Evolutionary conservation across 2,329 filamentous ascomycete species (phyloP), one percentile per base, ranked within the genome.

Genomic region (Pyricularia grisea): DNA sequence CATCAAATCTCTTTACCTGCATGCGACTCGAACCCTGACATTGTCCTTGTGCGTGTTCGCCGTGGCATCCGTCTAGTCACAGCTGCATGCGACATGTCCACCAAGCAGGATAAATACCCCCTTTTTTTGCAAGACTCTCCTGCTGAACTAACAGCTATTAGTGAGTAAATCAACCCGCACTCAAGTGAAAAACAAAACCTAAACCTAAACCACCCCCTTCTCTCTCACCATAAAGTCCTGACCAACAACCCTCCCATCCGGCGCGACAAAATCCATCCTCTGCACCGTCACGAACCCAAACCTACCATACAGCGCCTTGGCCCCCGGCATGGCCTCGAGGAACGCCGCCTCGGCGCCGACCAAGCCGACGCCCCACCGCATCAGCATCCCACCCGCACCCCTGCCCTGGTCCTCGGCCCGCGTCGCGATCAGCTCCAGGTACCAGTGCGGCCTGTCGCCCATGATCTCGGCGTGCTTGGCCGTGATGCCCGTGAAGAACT

Each of bases 381-480:
- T 72, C 27, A 87, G 68, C 33, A 75, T 74, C 17, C 77, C 77
- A 0, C 79, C 83, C 0, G 80, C 79, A 0, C 85, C 85, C 58
- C 76, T 79, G 1, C 84, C 79, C 73, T 84, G 83, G 70, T 78
- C 78, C 23, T 77, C 78, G 2, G 74, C 76, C 63, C 77, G 75
- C 12, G 82, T 83, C 2, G 77, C 81, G 3, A 87, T 73, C 7
- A 85, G 72, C 71, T 84, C 83, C 11, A 87, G 76, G 71, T 80
- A 82, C 76, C 80, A 83, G 72, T 86, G 85, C 69, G 75, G 78
- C n/a, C 75, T 77, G 4, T 74, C 75, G 0, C 74, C 77, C 77
- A 84, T 82, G 42, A 80, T 74, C 63, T 74, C 74, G 17, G 73
- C 71, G 55, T 81, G 81, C 30, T 76, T 77, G 7, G 70, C 72